phyloP scores from a whole-genome alignment of 257 asterid genomes.

The Mentha longifolia region DNA sequence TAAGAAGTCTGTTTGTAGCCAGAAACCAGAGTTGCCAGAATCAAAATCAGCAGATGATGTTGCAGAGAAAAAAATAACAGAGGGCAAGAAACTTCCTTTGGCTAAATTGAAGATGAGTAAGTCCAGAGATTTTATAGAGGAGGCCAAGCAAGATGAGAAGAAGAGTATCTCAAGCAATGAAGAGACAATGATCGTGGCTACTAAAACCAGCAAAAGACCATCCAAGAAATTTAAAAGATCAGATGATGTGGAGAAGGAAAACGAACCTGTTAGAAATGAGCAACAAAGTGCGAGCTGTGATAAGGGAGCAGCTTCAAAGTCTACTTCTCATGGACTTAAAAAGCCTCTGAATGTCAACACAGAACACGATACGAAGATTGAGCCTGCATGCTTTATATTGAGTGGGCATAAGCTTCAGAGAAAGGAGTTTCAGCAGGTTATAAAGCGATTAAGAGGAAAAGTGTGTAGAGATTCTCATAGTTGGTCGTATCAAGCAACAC shows the following conservation, averaged over 20 bases:
- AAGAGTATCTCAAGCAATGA: conserved; percentile 32
- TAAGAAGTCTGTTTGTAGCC: conserved; percentile 33
- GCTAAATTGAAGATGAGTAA: conserved; percentile 41
- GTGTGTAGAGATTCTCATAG: conserved; percentile 88
- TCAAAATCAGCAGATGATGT: conserved; percentile 38
- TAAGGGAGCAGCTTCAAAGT: conserved; percentile 30
- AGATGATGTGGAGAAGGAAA: conserved; percentile 55
- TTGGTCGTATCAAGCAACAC: conserved; percentile 98
- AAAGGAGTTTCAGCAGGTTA: conserved; percentile 83
- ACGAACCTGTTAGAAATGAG: conserved; percentile 33
- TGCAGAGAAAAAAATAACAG: conserved; percentile 37
- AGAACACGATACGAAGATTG: conserved; percentile 36
- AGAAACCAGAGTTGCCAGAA: conserved; percentile 37
- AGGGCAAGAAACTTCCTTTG: conserved; percentile 51
- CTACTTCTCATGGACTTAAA: conserved; percentile 29
- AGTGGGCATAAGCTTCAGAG: conserved; percentile 84
- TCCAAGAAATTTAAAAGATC: conserved; percentile 51
- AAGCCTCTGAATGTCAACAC: conserved; percentile 32
- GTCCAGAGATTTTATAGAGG: conserved; percentile 33
- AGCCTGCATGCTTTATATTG: conserved; percentile 69
- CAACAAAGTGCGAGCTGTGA: conserved; percentile 35
- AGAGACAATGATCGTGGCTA: conserved; percentile 32
- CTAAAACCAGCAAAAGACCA: conserved; percentile 38
- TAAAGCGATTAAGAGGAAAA: conserved; percentile 68
- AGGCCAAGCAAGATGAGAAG: conserved; percentile 33